Conservation (phyloP, 108 stramenopile genomes). For the Aureococcus anophagefferens region DNA sequence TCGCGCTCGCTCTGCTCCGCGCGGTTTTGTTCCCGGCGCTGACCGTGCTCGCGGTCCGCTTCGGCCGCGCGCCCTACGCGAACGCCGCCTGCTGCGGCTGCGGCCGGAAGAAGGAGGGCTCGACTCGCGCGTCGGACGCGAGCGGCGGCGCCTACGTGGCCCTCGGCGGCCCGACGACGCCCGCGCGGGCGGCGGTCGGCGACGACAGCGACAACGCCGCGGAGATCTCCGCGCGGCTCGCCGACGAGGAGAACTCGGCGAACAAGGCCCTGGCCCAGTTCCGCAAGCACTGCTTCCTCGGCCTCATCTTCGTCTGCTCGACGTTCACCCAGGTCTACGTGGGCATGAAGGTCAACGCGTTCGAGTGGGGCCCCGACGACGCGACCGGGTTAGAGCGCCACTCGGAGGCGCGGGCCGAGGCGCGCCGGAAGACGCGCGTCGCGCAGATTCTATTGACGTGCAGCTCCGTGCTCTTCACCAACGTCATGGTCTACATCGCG, state of each 20-base stretch:
- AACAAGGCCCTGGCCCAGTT: background rate
- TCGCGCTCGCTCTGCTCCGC: background rate
- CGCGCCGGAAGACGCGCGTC: background rate
- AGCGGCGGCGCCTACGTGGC: no score
- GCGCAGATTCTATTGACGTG: conserved; percentile 26
- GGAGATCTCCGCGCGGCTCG: background rate
- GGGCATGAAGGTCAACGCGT: conserved; percentile 28
- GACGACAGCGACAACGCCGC: background rate
- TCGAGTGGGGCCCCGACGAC: conserved; percentile 6
- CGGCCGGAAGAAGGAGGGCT: background rate
- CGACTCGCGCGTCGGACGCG: no score
- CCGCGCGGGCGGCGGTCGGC: no score
- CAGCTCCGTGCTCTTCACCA: conserved; percentile 39
- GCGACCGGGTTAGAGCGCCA: no score
- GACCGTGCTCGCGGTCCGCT: background rate
- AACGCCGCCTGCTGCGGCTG: background rate
- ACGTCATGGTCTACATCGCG: conserved; percentile 24
- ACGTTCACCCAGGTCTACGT: conserved; percentile 41
- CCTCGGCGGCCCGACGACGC: background rate
- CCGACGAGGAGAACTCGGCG: background rate
- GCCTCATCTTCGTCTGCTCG: conserved; percentile 21
- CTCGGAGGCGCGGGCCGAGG: no score
- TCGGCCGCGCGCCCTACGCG: background rate
- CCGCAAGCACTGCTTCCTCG: conserved; percentile 18
- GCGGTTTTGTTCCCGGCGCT: background rate